Percentiles rank a stretch among this genome's conserved stretches.
Conservation (phyloP, 2,329 filamentous ascomycete genomes). For the Akanthomyces muscarius region DNA sequence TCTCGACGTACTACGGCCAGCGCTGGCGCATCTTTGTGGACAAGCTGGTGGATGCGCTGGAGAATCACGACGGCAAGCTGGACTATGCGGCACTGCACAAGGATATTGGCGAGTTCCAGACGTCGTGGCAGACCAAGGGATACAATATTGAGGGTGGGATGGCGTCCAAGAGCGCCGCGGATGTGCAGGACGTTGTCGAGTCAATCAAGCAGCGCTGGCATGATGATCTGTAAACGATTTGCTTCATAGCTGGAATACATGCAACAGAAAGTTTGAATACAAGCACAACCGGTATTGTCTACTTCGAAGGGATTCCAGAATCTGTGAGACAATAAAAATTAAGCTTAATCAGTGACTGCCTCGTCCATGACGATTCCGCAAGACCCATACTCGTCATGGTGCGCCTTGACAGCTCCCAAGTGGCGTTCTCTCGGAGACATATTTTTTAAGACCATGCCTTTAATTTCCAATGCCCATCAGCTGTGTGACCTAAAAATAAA, state of each 20-base stretch:
- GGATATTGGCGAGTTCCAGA: conserved; percentile 1
- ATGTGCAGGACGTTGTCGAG: background rate
- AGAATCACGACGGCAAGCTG: background rate
- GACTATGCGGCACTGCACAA: background rate
- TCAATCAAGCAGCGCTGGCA: background rate
- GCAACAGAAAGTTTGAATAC: background rate
- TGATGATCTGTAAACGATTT: background rate
- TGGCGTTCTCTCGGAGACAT: too few relatives aligned
- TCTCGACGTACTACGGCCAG: conserved; percentile 42
- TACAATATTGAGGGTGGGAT: background rate
- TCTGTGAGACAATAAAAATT: too few relatives aligned
- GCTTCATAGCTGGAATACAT: background rate
- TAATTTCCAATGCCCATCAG: too few relatives aligned
- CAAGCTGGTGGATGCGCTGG: conserved; percentile 28
- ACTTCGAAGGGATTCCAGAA: too few relatives aligned
- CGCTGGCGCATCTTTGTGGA: conserved; percentile 44
- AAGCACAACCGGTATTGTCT: too few relatives aligned
- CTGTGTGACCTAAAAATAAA: too few relatives aligned
- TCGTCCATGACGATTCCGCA: too few relatives aligned
- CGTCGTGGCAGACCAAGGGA: conserved; percentile 7
- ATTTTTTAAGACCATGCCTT: too few relatives aligned
- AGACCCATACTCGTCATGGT: too few relatives aligned
- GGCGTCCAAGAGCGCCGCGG: background rate
- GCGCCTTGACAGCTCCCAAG: too few relatives aligned
- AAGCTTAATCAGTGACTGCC: too few relatives aligned